A percentile compares a stretch with the other conserved stretches of the same genome.
Evolutionary conservation across 2,329 filamentous ascomycete species (phyloP).

Genomic region (Stachybotrys elegans): DNA sequence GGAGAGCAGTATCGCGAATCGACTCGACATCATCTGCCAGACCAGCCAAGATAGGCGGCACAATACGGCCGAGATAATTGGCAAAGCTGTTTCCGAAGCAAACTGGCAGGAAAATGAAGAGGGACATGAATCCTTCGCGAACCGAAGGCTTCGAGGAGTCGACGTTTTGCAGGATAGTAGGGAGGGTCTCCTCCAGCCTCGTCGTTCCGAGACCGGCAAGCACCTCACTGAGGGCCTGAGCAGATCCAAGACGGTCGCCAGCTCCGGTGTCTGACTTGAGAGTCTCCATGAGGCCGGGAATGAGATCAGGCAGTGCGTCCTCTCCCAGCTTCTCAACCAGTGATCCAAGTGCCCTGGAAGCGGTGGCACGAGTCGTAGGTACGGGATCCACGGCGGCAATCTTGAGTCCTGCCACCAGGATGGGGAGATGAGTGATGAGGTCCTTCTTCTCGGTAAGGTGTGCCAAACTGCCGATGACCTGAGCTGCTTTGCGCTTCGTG

Average conservation of each 20-base stretch:
- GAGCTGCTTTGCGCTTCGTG: constrained; percentile 92
- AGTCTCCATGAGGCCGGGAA: constrained; percentile 94
- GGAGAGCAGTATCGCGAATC: constrained; percentile 92
- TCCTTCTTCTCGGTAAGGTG: constrained; percentile 97
- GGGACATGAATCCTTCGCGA: constrained; percentile 97
- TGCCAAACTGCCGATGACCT: constrained; percentile 95
- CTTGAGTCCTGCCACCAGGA: constrained; percentile 86
- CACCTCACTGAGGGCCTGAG: constrained; percentile 93
- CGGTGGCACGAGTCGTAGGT: constrained; percentile 90
- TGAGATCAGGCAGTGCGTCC: constrained; percentile 92
- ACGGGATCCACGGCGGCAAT: constrained; percentile 90
- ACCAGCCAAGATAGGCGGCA: constrained; percentile 89
- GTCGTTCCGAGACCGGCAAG: constrained; percentile 90
- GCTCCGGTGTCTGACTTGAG: constrained; percentile 96
- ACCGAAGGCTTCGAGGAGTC: constrained; percentile 85
- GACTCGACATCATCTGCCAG: constrained; percentile 94
- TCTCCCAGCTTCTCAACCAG: constrained; percentile 98
- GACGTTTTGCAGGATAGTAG: constrained; percentile 94
- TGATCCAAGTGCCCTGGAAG: constrained; percentile 90
- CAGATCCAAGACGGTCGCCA: constrained; percentile 90
- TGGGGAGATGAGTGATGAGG: constrained; percentile 82
- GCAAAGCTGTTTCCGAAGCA: constrained; percentile 99
- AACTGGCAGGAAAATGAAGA: constrained; percentile 98
- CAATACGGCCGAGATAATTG: constrained; percentile 90
- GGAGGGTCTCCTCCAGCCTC: constrained; percentile 89